Evolutionary conservation across 441 rosid species (phyloP), one percentile per base, ranked within the genome.

Genomic region (Erodium moschatum): DNA sequence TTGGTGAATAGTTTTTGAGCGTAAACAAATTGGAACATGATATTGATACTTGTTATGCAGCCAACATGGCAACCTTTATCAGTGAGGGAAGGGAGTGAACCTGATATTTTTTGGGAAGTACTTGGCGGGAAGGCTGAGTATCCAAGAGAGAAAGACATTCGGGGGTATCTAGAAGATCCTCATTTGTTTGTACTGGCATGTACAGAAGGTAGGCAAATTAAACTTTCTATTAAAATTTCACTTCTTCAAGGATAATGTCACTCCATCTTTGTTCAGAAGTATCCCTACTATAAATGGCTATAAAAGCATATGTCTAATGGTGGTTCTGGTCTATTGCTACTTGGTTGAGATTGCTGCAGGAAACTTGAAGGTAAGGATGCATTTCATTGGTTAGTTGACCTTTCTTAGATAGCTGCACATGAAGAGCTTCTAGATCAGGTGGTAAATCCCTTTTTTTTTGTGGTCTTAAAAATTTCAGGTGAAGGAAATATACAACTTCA

Each of bases 111-210:
- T 78, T 92, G 98, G 98, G 81, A 83, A 74, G 78, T 83, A 63
- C 84, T 92, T 73, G 97, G 94, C 63, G 98, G 94, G 75, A 92
- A 84, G 83, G 33, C 82, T n/a, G 98, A 92, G 72, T 82, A 92
- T 82, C 73, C 82, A 21, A 86, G 79, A 75, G 89, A 86, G 75
- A 89, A 89, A 76, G 76, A 75, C 78, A 74, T 80, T 19, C 84
- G 70, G 66, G 79, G 80, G 64, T 75, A 73, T 15, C 70, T 69
- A 70, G 89, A 85, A 76, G 98, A 89, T 82, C 88, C 92, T 16
- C 87, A 82, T 76, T 76, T 90, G 73, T 90, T 89, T 67, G 73
- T 77, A 5, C 76, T 84, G 77, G 70, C 79, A 19, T 75, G 73
- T 63, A 72, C 73, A 64, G 81, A 85, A 78, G 98, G 98, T 87